Conservation (phyloP, 805 yeast species). For the Hyphopichia homilentoma region DNA sequence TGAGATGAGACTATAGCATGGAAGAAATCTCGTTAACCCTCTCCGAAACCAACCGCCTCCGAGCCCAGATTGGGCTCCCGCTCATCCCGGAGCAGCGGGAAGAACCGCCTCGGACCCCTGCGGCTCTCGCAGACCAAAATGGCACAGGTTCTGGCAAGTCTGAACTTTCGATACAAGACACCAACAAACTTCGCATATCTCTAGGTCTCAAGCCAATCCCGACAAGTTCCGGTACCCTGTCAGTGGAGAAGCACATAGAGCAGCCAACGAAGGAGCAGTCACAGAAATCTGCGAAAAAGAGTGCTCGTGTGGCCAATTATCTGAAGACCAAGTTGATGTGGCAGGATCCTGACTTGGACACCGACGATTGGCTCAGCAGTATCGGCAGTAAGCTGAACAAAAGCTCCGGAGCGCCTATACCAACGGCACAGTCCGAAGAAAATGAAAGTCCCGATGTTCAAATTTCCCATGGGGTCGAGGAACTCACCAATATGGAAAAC, state of each 20-base stretch:
- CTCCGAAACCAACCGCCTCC: slow-evolving; percentile 42
- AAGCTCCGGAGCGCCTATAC: too few relatives aligned
- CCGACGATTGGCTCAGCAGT: slow-evolving; percentile 42
- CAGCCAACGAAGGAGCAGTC: too few relatives aligned
- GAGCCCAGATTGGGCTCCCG: slow-evolving; percentile 36
- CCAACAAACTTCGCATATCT: slow-evolving; percentile 48
- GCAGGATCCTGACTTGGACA: slow-evolving; percentile 26
- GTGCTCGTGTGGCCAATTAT: too few relatives aligned
- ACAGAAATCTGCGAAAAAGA: too few relatives aligned
- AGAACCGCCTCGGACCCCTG: not conserved
- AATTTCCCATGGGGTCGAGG: slow-evolving; percentile 44
- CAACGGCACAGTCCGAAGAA: too few relatives aligned
- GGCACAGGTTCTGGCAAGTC: slow-evolving; percentile 2
- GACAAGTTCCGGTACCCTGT: too few relatives aligned
- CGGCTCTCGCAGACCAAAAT: not conserved
- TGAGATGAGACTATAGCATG: too few relatives aligned
- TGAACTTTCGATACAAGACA: slow-evolving; percentile 46
- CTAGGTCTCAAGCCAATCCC: slow-evolving; percentile 54
- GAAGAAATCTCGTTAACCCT: slow-evolving; percentile 29
- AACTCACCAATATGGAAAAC: slow-evolving; percentile 34
- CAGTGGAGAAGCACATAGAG: too few relatives aligned
- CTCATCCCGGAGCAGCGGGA: slow-evolving; percentile 23
- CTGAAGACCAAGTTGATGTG: too few relatives aligned
- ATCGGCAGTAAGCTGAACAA: too few relatives aligned
- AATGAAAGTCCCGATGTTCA: too few relatives aligned